Percentiles rank a stretch among this genome's conserved stretches.
phyloP scores from a whole-genome alignment of 495 filamentous ascomycete genomes.

The Penicillium psychrofluorescens region DNA sequence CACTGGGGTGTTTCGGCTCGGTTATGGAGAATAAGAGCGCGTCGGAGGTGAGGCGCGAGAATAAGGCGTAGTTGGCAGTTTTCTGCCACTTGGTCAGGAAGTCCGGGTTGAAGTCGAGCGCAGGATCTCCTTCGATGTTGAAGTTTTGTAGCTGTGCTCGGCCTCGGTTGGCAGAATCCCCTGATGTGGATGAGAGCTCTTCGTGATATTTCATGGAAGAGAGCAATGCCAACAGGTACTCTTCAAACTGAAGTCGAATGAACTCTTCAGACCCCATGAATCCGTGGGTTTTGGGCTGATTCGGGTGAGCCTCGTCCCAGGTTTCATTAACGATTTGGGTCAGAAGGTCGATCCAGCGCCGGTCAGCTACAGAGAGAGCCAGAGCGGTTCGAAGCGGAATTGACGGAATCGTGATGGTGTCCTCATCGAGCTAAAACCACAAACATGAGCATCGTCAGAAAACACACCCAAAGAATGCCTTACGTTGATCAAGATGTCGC shows the following conservation, averaged over 20 bases:
- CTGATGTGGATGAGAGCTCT: constrained; percentile 45
- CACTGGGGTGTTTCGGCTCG: constrained; percentile 86
- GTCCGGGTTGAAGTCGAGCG: constrained; percentile 69
- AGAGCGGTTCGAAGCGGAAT: constrained; percentile 69
- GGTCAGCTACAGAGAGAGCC: constrained; percentile 75
- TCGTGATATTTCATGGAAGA: constrained; percentile 84
- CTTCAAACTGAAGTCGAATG: constrained; percentile 95
- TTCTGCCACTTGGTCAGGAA: constrained; percentile 68
- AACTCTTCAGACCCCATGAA: constrained; percentile 98
- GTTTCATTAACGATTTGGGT: constrained; percentile 90
- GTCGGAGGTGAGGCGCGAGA: constrained; percentile 67
- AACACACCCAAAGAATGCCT: constrained; percentile 4
- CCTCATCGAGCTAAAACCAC: constrained; percentile 65
- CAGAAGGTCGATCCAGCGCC: constrained; percentile 94
- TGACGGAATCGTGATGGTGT: constrained; percentile 75
- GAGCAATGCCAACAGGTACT: constrained; percentile 86
- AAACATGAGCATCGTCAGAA: not conserved
- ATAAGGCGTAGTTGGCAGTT: constrained; percentile 86
- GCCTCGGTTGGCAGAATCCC: constrained; percentile 22
- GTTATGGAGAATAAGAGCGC: constrained; percentile 89
- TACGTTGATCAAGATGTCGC: constrained; percentile 90
- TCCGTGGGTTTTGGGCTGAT: constrained; percentile 83
- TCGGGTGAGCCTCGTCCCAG: constrained; percentile 89
- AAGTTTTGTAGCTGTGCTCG: constrained; percentile 29
- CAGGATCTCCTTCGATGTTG: constrained; percentile 73